These are phyloP conservation scores for Trichodelitschia bisporula DNA, from an alignment of 495 filamentous ascomycete genomes.

Conservation along the genomic window DNA sequence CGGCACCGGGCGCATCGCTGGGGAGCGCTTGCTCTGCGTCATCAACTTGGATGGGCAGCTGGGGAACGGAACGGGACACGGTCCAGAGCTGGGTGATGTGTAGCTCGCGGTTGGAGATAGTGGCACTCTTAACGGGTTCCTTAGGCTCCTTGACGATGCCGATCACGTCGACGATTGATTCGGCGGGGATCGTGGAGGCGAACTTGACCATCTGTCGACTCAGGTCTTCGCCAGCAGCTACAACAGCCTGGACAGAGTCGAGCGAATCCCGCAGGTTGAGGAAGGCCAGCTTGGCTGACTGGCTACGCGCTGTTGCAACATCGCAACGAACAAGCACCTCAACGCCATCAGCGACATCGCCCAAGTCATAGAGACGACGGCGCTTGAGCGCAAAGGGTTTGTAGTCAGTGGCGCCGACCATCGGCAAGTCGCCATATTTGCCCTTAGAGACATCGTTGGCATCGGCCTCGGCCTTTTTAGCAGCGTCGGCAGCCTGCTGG, in stretches of 20 bases:
- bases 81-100: constrained; percentile 60
- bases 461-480: constrained; percentile 10
- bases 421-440: constrained; percentile 19
- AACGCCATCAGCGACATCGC: constrained; percentile 4
- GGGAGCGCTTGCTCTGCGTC: constrained; percentile 18
- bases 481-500: constrained; percentile 8
- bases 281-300: constrained; percentile 21
- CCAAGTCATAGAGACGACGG: constrained; percentile 8
- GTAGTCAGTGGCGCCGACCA: constrained; percentile 12
- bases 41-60: constrained; percentile 34
- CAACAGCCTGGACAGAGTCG: constrained; percentile 19
- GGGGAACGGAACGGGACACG: constrained; percentile 34
- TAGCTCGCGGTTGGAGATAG: constrained; percentile 51
- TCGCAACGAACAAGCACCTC: constrained; percentile 14
- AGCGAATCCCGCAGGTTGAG: constrained; percentile 16
- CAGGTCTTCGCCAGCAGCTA: constrained; percentile 21
- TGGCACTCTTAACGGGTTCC: constrained; percentile 55
- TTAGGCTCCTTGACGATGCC: constrained; percentile 50
- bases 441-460: constrained; percentile 17
- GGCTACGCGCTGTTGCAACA: constrained; percentile 19
- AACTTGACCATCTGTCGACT: constrained; percentile 76
- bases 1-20: constrained; percentile 12
- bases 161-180: constrained; percentile 57
- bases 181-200: constrained; percentile 49
- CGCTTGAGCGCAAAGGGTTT: constrained; percentile 9